Conservation (phyloP, 2,329 filamentous ascomycete genomes). For the Trichoderma harzianum region DNA sequence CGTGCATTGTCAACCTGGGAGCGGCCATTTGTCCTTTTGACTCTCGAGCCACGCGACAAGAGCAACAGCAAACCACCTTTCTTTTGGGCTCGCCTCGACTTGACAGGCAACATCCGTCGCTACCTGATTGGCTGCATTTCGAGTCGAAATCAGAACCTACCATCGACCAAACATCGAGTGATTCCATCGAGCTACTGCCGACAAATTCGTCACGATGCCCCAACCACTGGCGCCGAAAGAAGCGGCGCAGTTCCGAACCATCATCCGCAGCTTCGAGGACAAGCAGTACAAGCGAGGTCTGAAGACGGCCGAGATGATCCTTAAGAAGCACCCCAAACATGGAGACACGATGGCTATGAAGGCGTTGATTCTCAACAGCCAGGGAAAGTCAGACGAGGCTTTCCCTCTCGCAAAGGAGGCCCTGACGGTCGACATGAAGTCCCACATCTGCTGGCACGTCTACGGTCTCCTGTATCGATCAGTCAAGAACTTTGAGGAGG, state of each 20-base stretch:
- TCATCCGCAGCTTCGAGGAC: slow-evolving; percentile 94
- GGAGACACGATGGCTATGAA: slow-evolving; percentile 99
- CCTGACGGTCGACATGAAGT: slow-evolving; percentile 95
- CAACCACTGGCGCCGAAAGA: slow-evolving; percentile 82
- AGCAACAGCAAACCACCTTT: background rate
- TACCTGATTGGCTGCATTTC: background rate
- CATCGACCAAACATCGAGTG: background rate
- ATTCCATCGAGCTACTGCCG: background rate
- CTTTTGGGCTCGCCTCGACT: background rate
- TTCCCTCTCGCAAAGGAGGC: slow-evolving; percentile 91
- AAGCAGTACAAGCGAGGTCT: slow-evolving; percentile 96
- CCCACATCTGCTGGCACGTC: slow-evolving; percentile 98
- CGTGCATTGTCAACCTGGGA: slow-evolving; percentile 1
- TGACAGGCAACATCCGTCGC: background rate
- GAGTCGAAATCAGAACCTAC: background rate
- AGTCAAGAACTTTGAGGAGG: slow-evolving; percentile 97
- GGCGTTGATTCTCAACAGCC: slow-evolving; percentile 89
- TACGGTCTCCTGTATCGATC: slow-evolving; percentile 92
- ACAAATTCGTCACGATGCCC: slow-evolving; percentile 51
- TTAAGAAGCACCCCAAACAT: slow-evolving; percentile 92
- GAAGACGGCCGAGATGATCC: slow-evolving; percentile 93
- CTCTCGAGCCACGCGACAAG: background rate
- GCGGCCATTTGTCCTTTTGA: background rate
- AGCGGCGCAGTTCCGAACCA: slow-evolving; percentile 86
- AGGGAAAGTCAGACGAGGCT: slow-evolving; percentile 89